These are phyloP conservation scores for Colletotrichum tabaci DNA, from an alignment of 2,329 filamentous ascomycete genomes.

Conservation along the genomic window DNA sequence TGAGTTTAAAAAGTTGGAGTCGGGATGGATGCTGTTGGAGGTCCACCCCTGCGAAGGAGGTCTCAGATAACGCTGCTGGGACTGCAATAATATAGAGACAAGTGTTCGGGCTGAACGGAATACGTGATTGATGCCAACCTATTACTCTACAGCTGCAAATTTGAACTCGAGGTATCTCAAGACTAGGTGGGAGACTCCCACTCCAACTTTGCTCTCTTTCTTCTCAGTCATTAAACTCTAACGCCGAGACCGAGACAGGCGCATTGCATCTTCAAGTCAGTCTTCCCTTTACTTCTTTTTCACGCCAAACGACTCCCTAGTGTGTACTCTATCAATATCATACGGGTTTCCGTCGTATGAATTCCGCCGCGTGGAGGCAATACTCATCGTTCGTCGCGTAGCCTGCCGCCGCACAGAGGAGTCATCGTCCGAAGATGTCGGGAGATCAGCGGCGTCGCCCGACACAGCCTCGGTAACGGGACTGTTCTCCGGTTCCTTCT, in stretches of 20 bases:
- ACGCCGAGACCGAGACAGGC: no score
- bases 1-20: conserved; percentile 3
- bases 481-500: conserved; percentile 43
- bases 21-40: not conserved
- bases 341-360: conserved; percentile 21
- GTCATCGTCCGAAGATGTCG: not conserved
- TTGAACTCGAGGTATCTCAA: no score
- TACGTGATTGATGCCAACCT: not conserved
- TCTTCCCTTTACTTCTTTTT: not conserved
- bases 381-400: conserved; percentile 2
- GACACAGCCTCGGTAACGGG: not conserved
- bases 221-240: no score
- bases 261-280: no score
- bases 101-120: not conserved
- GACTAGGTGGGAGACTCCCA: no score
- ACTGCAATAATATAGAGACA: not conserved
- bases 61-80: not conserved
- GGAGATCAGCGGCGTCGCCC: not conserved
- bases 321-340: conserved; percentile 15
- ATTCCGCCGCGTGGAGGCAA: conserved; percentile 2
- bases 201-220: no score
- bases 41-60: not conserved
- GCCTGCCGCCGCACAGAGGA: not conserved
- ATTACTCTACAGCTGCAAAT: no score
- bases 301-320: conserved; percentile 1